Conservation (phyloP, 2,329 filamentous ascomycete species). For the Claviceps africana region DNA sequence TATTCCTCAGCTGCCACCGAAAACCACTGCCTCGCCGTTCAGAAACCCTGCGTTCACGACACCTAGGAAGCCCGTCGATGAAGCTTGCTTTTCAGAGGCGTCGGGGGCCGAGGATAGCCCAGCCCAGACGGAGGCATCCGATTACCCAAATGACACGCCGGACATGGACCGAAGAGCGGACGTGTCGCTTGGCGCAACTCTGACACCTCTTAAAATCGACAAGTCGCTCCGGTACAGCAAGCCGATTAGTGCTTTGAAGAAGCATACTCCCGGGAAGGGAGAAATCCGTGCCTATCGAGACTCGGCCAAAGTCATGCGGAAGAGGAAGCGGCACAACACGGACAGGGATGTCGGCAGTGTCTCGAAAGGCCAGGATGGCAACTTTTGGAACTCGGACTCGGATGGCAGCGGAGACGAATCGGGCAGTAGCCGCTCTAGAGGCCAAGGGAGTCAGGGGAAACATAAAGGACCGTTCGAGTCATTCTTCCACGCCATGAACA, state of each 20-base stretch:
- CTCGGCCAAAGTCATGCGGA: conserved; percentile 29
- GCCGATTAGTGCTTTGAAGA: conserved; percentile 23
- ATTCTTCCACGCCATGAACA: conserved; percentile 37
- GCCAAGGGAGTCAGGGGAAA: conserved; percentile 12
- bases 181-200: conserved; percentile 26
- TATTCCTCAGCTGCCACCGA: conserved; percentile 27
- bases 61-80: conserved; percentile 43
- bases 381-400: conserved; percentile 36
- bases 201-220: conserved; percentile 33
- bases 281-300: conserved; percentile 41
- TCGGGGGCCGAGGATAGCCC: conserved; percentile 49
- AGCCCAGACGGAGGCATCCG: conserved; percentile 42
- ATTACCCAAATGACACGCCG: conserved; percentile 36
- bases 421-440: conserved; percentile 11
- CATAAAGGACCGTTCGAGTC: conserved; percentile 23
- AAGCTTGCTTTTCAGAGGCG: conserved; percentile 37
- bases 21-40: conserved; percentile 36
- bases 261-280: conserved; percentile 42
- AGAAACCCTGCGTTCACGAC: conserved; percentile 53
- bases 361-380: conserved; percentile 25
- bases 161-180: conserved; percentile 34
- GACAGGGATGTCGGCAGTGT: conserved; percentile 40
- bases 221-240: conserved; percentile 33
- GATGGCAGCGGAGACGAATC: conserved; percentile 21
- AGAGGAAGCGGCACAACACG: conserved; percentile 36